A percentile compares a stretch with the other conserved stretches of the same genome.
Evolutionary conservation across 2,329 filamentous ascomycete genomes (phyloP).

Genomic region (Dactylonectria macrodidyma): DNA sequence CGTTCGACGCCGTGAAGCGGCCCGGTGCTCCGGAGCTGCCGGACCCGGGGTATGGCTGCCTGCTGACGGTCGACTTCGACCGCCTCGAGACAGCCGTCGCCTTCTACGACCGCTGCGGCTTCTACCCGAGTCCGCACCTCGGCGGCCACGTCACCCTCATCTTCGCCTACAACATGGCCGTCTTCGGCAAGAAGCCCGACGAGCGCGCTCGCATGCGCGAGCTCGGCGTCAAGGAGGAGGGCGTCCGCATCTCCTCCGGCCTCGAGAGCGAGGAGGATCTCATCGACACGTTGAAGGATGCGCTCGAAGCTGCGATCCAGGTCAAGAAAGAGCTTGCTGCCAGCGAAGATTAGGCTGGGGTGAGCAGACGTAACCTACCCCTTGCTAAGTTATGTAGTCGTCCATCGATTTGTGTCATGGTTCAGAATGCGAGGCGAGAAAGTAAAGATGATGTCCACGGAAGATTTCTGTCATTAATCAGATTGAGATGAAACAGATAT

Average conservation of each 20-base stretch:
- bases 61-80: constrained; percentile 67
- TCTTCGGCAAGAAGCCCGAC: constrained; percentile 58
- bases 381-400: background rate
- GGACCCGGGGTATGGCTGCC: constrained; percentile 68
- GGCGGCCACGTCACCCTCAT: constrained; percentile 67
- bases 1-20: constrained; percentile 56
- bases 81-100: constrained; percentile 55
- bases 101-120: constrained; percentile 65
- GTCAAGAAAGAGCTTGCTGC: constrained; percentile 27
- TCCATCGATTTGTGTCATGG: background rate
- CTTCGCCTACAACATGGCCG: constrained; percentile 62
- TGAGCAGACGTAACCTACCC: background rate
- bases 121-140: constrained; percentile 68
- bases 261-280: constrained; percentile 61
- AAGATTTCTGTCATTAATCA: constrained; percentile 32
- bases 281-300: constrained; percentile 55
- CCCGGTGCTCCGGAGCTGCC: constrained; percentile 60
- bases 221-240: constrained; percentile 57
- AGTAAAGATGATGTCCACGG: background rate
- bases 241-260: constrained; percentile 64
- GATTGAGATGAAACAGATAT: constrained; percentile 32
- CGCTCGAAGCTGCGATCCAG: constrained; percentile 47
- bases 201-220: constrained; percentile 54
- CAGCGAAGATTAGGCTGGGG: background rate
- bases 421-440: background rate